Evolutionary conservation across 2,329 filamentous ascomycete genomes (phyloP).

Genomic region (Colletotrichum chlorophyti): DNA sequence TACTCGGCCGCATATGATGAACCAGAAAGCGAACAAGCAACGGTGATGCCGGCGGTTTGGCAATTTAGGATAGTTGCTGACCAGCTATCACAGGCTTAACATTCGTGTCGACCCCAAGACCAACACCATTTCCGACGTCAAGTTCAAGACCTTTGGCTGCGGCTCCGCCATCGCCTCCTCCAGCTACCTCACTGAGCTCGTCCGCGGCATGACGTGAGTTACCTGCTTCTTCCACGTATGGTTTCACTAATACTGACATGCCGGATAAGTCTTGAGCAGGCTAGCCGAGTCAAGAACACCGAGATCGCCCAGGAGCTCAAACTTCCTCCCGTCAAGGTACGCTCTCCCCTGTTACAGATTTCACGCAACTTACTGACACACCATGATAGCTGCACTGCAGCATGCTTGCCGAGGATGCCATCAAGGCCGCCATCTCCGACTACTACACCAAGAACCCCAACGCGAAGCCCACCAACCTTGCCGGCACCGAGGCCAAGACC

Average conservation of each 20-base stretch:
- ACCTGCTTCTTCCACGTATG: neutral
- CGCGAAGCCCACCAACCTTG: conserved; percentile 73
- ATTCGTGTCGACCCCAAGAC: conserved; percentile 89
- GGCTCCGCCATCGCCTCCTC: conserved; percentile 94
- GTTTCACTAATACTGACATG: neutral
- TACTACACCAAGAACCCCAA: conserved; percentile 92
- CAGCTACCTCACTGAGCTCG: conserved; percentile 94
- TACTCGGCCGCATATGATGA: neutral
- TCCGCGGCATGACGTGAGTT: conserved; percentile 82
- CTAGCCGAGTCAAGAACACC: conserved; percentile 90
- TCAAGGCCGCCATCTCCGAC: conserved; percentile 88
- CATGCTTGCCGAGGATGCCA: conserved; percentile 90
- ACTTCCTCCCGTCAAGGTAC: conserved; percentile 84
- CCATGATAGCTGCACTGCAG: conserved; percentile 84
- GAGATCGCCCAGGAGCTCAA: conserved; percentile 98
- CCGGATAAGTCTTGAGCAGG: conserved; percentile 74
- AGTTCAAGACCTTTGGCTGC: conserved; percentile 98
- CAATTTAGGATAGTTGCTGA: neutral
- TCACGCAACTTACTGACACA: conserved; percentile 34
- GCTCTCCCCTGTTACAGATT: neutral
- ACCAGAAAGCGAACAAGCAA: neutral
- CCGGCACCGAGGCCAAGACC: conserved; percentile 71
- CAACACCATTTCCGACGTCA: conserved; percentile 90
- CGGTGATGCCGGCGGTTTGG: neutral
- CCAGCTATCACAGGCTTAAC: conserved; percentile 57